phyloP scores from a whole-genome alignment of 805 yeast species.

The Candida succiphila region DNA sequence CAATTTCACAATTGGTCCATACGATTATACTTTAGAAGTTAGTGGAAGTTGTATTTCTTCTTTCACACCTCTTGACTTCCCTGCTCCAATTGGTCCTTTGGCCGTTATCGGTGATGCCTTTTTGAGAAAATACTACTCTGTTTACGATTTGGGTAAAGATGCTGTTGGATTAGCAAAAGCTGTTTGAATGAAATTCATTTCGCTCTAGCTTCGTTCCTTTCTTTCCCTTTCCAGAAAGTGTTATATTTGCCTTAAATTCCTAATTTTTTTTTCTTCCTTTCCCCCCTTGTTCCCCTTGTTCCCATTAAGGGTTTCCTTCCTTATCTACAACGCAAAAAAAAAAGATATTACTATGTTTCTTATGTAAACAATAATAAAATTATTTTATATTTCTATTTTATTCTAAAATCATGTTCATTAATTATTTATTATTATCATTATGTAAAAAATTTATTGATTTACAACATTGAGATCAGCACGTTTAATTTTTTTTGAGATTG shows the following conservation, averaged over 20 bases:
- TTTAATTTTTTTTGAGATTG: constrained; percentile 7
- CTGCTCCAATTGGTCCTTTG: constrained; percentile 92
- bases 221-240: neutral
- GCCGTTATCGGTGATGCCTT: constrained; percentile 97
- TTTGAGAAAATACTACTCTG: constrained; percentile 89
- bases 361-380: too few species aligned
- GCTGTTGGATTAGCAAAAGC: constrained; percentile 93
- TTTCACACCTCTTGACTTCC: constrained; percentile 95
- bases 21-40: constrained; percentile 89
- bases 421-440: too few species aligned
- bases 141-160: constrained; percentile 82
- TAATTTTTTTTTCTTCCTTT: too few species aligned
- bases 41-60: constrained; percentile 95
- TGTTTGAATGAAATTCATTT: constrained; percentile 26
- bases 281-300: too few species aligned
- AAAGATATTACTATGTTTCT: too few species aligned
- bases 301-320: too few species aligned
- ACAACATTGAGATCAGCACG: constrained; percentile 13
- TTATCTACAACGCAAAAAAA: too few species aligned
- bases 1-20: constrained; percentile 83
- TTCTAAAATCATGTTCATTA: too few species aligned
- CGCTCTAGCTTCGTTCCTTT: too few species aligned
- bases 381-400: too few species aligned
- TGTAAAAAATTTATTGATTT: neutral
- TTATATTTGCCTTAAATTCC: neutral